Percentiles rank a stretch among this genome's conserved stretches.
These are phyloP conservation scores for Beta macrorhiza DNA, from an alignment of 179 eudicot species.

Conservation along the genomic window DNA sequence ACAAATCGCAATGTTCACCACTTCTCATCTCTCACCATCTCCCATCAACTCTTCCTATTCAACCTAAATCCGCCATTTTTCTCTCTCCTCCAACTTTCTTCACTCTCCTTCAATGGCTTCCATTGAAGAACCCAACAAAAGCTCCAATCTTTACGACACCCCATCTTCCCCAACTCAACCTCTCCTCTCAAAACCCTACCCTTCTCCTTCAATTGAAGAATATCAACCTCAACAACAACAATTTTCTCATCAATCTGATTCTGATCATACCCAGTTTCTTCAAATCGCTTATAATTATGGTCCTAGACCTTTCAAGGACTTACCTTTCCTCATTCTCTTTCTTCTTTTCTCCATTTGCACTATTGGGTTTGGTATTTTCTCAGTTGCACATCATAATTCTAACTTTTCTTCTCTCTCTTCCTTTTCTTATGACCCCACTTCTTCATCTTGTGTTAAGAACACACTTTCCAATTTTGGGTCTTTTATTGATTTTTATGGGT, in stretches of 20 bases:
- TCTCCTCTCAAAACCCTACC: no score
- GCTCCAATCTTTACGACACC: slow-evolving; percentile 35
- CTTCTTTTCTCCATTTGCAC: slow-evolving; percentile 53
- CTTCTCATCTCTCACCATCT: not conserved
- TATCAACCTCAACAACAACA: no score
- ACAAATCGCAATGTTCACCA: slow-evolving; percentile 3
- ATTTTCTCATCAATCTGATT: no score
- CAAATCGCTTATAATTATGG: no score
- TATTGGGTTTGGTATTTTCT: slow-evolving; percentile 77
- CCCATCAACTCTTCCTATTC: not conserved
- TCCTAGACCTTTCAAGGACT: no score
- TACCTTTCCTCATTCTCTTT: slow-evolving; percentile 50
- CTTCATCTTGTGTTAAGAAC: slow-evolving; percentile 52
- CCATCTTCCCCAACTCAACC: slow-evolving; percentile 15
- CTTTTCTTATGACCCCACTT: slow-evolving; percentile 48
- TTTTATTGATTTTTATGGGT: no score
- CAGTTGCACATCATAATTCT: slow-evolving; percentile 34
- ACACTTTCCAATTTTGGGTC: slow-evolving; percentile 17
- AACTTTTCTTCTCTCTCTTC: slow-evolving; percentile 36
- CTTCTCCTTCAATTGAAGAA: no score
- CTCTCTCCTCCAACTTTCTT: not conserved
- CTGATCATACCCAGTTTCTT: no score
- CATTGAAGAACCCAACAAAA: slow-evolving; percentile 45
- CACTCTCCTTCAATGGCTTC: slow-evolving; percentile 35
- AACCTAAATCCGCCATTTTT: not conserved